phyloP scores from a whole-genome alignment of 805 yeast species.

The Ogataea philodendri region DNA sequence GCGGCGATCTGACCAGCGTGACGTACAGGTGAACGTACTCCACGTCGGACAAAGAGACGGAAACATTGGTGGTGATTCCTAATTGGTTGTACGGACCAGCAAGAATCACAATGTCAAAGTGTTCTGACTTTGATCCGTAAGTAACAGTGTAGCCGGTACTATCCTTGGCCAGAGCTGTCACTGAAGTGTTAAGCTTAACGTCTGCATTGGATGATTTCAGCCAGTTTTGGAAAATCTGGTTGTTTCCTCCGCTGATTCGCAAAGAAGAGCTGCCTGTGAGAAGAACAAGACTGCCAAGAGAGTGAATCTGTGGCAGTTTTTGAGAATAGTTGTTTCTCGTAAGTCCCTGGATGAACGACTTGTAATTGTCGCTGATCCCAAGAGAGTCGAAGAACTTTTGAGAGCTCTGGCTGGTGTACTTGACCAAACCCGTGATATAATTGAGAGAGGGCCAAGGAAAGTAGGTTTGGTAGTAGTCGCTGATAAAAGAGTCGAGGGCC shows the following conservation, averaged over 20 bases:
- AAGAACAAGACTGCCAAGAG: conserved; percentile 40
- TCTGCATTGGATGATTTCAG: conserved; percentile 36
- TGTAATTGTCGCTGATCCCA: conserved; percentile 28
- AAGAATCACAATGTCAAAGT: conserved; percentile 43
- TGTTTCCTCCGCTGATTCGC: conserved; percentile 45
- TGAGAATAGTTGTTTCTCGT: conserved; percentile 47
- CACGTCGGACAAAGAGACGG: conserved; percentile 8
- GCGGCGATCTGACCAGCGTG: conserved; percentile 32
- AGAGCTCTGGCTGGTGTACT: conserved; percentile 31
- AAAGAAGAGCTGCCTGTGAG: conserved; percentile 38
- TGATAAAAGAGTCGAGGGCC: conserved; percentile 33
- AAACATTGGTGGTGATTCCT: conserved; percentile 20
- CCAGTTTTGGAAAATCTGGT: conserved; percentile 41
- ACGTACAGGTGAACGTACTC: conserved; percentile 42
- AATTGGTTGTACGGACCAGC: conserved; percentile 42
- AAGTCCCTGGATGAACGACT: conserved; percentile 36
- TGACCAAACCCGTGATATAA: conserved; percentile 19
- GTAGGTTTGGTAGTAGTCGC: conserved; percentile 26
- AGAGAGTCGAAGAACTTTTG: conserved; percentile 27
- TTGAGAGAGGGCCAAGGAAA: conserved; percentile 40
- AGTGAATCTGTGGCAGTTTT: conserved; percentile 41
- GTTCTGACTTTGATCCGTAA: conserved; percentile 10
- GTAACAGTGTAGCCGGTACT: conserved; percentile 5
- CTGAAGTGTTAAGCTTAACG: conserved; percentile 32
- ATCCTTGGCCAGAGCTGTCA: conserved; percentile 21